These are phyloP conservation scores for Gracilaria gracilis DNA, from an alignment of 23 red algal genomes.

Conservation along the genomic window DNA sequence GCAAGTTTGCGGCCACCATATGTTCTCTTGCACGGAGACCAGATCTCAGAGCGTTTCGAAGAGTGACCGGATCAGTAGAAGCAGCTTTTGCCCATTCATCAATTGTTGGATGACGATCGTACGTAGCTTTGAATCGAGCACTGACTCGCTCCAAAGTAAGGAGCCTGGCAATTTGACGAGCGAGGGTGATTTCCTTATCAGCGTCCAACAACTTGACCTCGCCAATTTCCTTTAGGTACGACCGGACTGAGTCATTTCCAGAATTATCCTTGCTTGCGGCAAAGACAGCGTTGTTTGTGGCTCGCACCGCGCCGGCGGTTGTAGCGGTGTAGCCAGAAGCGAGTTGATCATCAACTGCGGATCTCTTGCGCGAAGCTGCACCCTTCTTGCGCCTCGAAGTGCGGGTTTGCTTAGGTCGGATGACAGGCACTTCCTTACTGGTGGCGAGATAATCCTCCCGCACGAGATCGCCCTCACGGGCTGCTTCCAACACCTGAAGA, in stretches of 20 bases:
- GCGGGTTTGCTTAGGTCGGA: not conserved
- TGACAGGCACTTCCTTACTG: not conserved
- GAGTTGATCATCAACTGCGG: not conserved
- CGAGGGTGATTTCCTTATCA: conserved; percentile 75
- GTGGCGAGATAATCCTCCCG: conserved; percentile 13
- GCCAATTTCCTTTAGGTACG: conserved; percentile 87
- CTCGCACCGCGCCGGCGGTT: too few species aligned
- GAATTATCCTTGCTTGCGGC: not conserved
- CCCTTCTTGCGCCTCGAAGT: conserved; percentile 1
- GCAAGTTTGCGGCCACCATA: conserved; percentile 94
- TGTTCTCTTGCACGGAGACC: conserved; percentile 88
- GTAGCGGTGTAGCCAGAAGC: too few species aligned
- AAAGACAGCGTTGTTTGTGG: not conserved
- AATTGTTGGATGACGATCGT: conserved; percentile 65
- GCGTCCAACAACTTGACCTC: conserved; percentile 74
- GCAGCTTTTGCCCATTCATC: conserved; percentile 74
- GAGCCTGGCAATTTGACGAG: conserved; percentile 62
- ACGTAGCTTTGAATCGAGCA: conserved; percentile 35
- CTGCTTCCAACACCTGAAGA: not conserved
- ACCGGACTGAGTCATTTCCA: conserved; percentile 62
- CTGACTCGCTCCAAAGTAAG: conserved; percentile 65
- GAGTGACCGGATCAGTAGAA: conserved; percentile 29
- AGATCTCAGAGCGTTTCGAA: conserved; percentile 41
- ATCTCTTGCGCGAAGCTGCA: not conserved
- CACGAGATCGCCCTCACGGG: not conserved